Evolutionary conservation across 495 filamentous ascomycete genomes (phyloP).

Genomic region (Entonaema liquescens): DNA sequence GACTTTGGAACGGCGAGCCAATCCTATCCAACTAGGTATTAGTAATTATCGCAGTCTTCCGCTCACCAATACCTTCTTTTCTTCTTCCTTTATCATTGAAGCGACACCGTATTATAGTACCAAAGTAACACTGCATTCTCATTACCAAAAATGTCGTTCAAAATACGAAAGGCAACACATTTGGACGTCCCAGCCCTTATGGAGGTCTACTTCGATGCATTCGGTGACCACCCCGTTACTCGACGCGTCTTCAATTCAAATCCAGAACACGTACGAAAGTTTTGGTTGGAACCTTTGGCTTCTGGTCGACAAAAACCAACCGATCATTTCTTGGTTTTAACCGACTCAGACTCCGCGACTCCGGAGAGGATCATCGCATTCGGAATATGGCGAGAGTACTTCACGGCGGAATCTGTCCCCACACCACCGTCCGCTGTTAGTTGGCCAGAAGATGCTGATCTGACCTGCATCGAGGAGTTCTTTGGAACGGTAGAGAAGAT

Average conservation of each 20-base stretch:
- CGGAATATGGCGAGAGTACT: slow-evolving; percentile 47
- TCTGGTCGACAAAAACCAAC: slow-evolving; percentile 39
- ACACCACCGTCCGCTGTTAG: background rate
- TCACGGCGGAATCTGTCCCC: slow-evolving; percentile 13
- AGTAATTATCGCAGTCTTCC: background rate
- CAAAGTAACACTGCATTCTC: background rate
- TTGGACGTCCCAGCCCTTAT: slow-evolving; percentile 39
- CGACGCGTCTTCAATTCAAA: slow-evolving; percentile 17
- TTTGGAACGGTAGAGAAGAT: slow-evolving; percentile 39
- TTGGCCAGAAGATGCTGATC: slow-evolving; percentile 47
- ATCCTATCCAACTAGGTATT: background rate
- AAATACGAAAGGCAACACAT: slow-evolving; percentile 34
- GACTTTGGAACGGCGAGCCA: background rate
- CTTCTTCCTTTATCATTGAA: background rate
- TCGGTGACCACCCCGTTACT: slow-evolving; percentile 38
- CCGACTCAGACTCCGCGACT: slow-evolving; percentile 15
- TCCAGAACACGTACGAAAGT: slow-evolving; percentile 22
- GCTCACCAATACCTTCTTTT: background rate
- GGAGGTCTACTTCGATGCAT: slow-evolving; percentile 45
- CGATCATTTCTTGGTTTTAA: slow-evolving; percentile 40
- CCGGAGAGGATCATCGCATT: slow-evolving; percentile 43
- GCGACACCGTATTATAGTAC: background rate
- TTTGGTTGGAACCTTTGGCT: slow-evolving; percentile 30
- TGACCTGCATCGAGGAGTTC: slow-evolving; percentile 42
- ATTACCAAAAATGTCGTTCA: slow-evolving; percentile 39